Evolutionary conservation across 2,329 filamentous ascomycete genomes (phyloP), one percentile per base, ranked within the genome.

Genomic region (Emydomyces testavorans): DNA sequence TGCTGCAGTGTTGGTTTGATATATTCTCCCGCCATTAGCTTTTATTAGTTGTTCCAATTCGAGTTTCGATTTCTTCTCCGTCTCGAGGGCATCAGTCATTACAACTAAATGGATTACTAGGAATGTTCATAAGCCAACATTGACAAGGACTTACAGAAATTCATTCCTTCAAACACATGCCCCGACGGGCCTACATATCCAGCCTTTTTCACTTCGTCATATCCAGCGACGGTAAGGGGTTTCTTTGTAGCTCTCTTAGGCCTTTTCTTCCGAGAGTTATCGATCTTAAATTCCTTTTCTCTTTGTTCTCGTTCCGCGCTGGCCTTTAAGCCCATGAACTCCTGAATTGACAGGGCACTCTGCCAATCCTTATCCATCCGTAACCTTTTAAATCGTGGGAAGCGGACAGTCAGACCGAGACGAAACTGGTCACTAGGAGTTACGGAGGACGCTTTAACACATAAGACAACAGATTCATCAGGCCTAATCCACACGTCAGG

Each of bases 401-500:
- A 98, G 0, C 92, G 81, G 32, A 98, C 69, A 0, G 92, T 96
- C 52, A 83, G 71, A 1, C 78, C 78, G 13, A 78, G 78, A 6
- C 82, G 80, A 61, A 95, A 96, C 50, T 83, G 79, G 45, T 89
- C 83, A 0, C 85, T 90, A 0, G 72, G 67, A 0, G 76, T 78
- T 0, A 93, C 78, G 16, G 81, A 85, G 0, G 90, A 83, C 2
- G 89, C 92, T 65, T 96, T 98, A 52, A 92, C 84, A 37, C 85
- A 83, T 0, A 98, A 58, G 1, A 98, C 87, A 13, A 98, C 66
- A 0, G 89, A 95, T 52, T 96, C 85, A 45, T 78, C 80, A 0
- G 92, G 88, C 28, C 83, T 81, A 59, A 98, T 96, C 89, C 89
- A 98, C 46, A 89, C 77, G 59, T 98, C 90, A 0, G 92, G 92